Percentiles rank a stretch among this genome's conserved stretches.
Conservation (phyloP, 257 asterid genomes). For the Handroanthus guayacan region DNA sequence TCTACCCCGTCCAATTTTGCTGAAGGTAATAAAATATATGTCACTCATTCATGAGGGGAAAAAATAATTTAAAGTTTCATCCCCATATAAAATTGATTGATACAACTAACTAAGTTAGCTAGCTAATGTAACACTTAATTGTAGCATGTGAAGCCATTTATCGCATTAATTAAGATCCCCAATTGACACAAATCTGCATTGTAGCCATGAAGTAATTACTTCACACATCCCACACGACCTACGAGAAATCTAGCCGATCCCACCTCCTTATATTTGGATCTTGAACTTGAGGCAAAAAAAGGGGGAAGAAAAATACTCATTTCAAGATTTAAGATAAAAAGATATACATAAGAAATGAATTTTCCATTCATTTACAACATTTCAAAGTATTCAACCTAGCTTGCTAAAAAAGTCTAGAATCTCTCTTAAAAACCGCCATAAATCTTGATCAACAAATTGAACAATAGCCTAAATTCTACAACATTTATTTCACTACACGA, state of each 20-base stretch:
- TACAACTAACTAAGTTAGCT: slow-evolving; percentile 15
- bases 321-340: too few relatives aligned
- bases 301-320: too few relatives aligned
- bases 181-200: slow-evolving; percentile 9
- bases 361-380: background rate
- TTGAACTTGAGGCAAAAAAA: too few relatives aligned
- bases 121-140: background rate
- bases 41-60: background rate
- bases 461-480: background rate
- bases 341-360: background rate
- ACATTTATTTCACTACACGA: background rate
- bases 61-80: background rate
- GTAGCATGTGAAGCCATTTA: slow-evolving; percentile 9
- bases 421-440: background rate
- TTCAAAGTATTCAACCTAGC: background rate
- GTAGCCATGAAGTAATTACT: slow-evolving; percentile 21
- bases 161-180: background rate
- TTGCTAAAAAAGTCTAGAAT: background rate
- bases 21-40: background rate
- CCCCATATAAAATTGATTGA: background rate
- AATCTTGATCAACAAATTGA: background rate
- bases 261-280: background rate
- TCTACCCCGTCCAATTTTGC: background rate
- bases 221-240: slow-evolving; percentile 25
- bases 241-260: background rate